These are phyloP conservation scores for Colletotrichum higginsianum DNA, from an alignment of 2,329 filamentous ascomycete genomes.

Conservation along the genomic window DNA sequence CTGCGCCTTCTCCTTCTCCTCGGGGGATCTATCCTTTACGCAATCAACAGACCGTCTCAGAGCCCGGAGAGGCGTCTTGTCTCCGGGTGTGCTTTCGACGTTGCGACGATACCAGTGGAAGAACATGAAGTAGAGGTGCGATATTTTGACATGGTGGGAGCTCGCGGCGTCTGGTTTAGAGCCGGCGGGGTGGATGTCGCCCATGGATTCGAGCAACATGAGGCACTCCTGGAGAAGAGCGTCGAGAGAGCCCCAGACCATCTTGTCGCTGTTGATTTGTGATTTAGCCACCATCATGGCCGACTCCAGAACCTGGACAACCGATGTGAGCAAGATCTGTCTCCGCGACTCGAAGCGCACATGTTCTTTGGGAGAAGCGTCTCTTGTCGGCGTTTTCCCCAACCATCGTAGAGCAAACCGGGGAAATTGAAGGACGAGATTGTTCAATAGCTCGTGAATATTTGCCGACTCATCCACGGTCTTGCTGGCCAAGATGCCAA, in stretches of 20 bases:
- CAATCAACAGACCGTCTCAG: slow-evolving; percentile 76
- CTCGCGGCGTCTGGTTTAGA: slow-evolving; percentile 50
- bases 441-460: slow-evolving; percentile 62
- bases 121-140: slow-evolving; percentile 79
- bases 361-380: slow-evolving; percentile 69
- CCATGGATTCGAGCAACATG: slow-evolving; percentile 67
- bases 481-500: slow-evolving; percentile 58
- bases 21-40: slow-evolving; percentile 66
- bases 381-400: slow-evolving; percentile 68
- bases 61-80: slow-evolving; percentile 65
- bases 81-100: slow-evolving; percentile 57
- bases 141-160: slow-evolving; percentile 76
- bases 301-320: slow-evolving; percentile 73
- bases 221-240: slow-evolving; percentile 70
- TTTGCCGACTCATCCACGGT: slow-evolving; percentile 31
- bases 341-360: slow-evolving; percentile 74
- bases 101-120: slow-evolving; percentile 45
- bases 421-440: slow-evolving; percentile 71
- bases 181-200: slow-evolving; percentile 51
- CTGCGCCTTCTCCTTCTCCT: slow-evolving; percentile 72
- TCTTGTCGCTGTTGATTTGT: slow-evolving; percentile 62
- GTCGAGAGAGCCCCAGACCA: slow-evolving; percentile 70
- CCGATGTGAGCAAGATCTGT: slow-evolving; percentile 65
- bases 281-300: slow-evolving; percentile 70
- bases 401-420: slow-evolving; percentile 74